phyloP scores from a whole-genome alignment of 1,139 yeast species.

The Lodderomyces beijingensis region DNA sequence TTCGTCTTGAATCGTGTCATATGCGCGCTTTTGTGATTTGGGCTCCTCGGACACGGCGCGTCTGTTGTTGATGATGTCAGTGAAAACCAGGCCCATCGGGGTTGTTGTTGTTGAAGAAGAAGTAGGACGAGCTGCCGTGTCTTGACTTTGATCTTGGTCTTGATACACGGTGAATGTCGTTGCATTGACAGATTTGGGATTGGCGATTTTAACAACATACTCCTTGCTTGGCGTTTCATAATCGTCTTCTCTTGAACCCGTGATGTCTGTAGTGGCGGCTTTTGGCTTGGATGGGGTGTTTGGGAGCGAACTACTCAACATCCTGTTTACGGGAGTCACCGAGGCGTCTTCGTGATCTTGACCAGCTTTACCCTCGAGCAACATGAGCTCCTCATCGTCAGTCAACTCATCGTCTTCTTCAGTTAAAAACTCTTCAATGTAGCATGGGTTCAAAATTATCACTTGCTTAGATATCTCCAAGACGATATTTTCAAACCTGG shows the following conservation, averaged over 20 bases:
- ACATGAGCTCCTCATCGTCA: slow-evolving; percentile 18
- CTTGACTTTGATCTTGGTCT: slow-evolving; percentile 6
- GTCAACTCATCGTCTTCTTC: slow-evolving; percentile 29
- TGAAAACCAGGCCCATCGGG: slow-evolving; percentile 20
- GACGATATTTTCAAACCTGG: slow-evolving; percentile 52
- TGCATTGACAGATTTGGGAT: slow-evolving; percentile 1
- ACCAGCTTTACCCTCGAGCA: slow-evolving; percentile 10
- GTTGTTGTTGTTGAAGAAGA: slow-evolving; percentile 18
- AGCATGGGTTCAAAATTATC: slow-evolving; percentile 48
- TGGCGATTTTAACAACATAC: slow-evolving; percentile 1
- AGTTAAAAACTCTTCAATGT: slow-evolving; percentile 39
- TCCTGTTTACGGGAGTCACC: not conserved
- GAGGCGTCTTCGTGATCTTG: not conserved
- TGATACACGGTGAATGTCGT: slow-evolving; percentile 7
- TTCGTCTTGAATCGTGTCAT: too few species aligned
- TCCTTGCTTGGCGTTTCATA: slow-evolving; percentile 13
- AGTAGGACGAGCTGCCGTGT: slow-evolving; percentile 7
- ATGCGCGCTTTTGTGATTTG: slow-evolving; percentile 6
- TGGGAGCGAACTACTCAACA: slow-evolving; percentile 7
- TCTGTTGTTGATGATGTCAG: slow-evolving; percentile 19
- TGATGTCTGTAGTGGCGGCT: not conserved
- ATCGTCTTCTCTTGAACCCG: slow-evolving; percentile 3
- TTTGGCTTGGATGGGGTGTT: slow-evolving; percentile 9
- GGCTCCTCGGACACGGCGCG: slow-evolving; percentile 32
- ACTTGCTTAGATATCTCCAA: slow-evolving; percentile 62